Conservation (phyloP, 148 eudicot species). For the Heliamphora exappendiculata region DNA sequence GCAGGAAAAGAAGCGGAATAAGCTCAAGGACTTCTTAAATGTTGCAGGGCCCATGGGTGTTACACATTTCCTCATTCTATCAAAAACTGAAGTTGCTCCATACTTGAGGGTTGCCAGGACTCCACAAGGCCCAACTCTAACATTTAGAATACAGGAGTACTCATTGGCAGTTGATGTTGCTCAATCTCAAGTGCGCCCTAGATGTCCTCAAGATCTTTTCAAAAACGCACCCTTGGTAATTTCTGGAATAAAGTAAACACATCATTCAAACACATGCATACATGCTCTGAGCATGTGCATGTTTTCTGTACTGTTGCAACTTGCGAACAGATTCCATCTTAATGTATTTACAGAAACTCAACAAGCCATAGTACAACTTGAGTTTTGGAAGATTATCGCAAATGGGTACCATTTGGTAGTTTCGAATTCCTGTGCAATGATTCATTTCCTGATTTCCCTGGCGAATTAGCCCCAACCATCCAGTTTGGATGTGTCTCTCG, state of each 20-base stretch:
- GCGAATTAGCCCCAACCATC: background rate
- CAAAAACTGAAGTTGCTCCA: constrained; percentile 62
- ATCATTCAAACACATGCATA: background rate
- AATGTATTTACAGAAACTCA: background rate
- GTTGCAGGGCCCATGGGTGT: constrained; percentile 97
- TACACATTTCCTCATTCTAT: constrained; percentile 83
- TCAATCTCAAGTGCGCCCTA: constrained; percentile 70
- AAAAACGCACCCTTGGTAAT: constrained; percentile 75
- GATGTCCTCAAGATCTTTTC: constrained; percentile 82
- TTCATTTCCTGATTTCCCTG: too few relatives aligned
- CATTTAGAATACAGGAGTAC: constrained; percentile 73
- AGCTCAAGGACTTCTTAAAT: constrained; percentile 73
- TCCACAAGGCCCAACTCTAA: constrained; percentile 89
- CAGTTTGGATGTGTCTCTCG: background rate
- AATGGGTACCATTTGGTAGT: background rate
- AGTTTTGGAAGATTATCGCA: background rate
- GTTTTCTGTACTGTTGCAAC: background rate
- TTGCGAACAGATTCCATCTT: background rate
- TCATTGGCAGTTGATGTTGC: constrained; percentile 77
- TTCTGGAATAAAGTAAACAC: background rate
- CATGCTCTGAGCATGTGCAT: background rate
- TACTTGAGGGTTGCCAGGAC: constrained; percentile 80
- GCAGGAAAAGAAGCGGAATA: constrained; percentile 87
- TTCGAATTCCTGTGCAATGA: background rate
- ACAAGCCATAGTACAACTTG: background rate